phyloP scores from a whole-genome alignment of 108 stramenopile genomes.

The Stephanodiscus minutulus region DNA sequence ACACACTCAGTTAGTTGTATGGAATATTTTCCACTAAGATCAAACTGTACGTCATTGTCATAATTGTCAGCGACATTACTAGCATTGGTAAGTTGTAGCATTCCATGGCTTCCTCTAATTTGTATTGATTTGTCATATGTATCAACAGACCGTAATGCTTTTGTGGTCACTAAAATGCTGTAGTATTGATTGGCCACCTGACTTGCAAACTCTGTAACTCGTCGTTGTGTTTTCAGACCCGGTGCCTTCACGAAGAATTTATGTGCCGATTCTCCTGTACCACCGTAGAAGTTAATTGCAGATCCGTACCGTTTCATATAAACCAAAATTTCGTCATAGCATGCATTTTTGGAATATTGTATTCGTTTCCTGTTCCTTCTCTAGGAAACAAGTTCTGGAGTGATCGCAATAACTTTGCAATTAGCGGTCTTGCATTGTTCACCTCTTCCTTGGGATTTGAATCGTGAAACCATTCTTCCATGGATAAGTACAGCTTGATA shows the following conservation, averaged over 20 bases:
- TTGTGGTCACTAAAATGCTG: background rate
- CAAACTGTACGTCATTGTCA: background rate
- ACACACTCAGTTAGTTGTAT: no score
- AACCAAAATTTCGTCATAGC: background rate
- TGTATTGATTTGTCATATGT: background rate
- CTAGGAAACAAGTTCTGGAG: background rate
- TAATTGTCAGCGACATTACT: no score
- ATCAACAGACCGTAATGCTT: no score
- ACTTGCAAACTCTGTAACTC: background rate
- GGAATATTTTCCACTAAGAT: no score
- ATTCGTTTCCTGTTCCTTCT: background rate
- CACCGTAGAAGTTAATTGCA: slow-evolving; percentile 1
- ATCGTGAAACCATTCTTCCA: slow-evolving; percentile 9
- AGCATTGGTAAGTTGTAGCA: background rate
- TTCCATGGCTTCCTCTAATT: background rate
- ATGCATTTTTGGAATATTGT: background rate
- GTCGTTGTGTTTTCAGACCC: background rate
- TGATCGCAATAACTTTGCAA: background rate
- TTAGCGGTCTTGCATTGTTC: background rate
- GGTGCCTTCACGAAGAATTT: background rate
- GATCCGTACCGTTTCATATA: background rate
- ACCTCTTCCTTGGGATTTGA: slow-evolving; percentile 6
- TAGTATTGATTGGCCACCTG: background rate
- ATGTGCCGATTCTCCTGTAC: background rate
- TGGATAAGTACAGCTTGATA: background rate